Conservation (phyloP, 169 alveolate genomes). For the Eimeria maxima region DNA sequence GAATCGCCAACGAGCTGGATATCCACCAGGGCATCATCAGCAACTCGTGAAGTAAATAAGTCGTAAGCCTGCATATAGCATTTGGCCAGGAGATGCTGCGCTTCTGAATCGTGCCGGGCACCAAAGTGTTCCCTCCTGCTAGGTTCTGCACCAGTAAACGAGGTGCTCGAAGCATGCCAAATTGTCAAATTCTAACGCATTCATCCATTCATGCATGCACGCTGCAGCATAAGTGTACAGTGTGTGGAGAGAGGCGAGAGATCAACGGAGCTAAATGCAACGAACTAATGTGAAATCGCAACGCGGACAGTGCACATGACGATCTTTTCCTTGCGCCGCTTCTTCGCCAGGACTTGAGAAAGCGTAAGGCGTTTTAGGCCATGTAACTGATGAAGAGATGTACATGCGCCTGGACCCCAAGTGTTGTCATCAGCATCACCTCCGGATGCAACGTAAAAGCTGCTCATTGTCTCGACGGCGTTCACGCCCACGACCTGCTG, state of each 20-base stretch:
- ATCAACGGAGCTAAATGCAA: background rate
- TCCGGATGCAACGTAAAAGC: constrained; percentile 62
- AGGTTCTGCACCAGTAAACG: background rate
- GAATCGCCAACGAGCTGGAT: constrained; percentile 84
- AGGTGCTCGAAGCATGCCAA: background rate
- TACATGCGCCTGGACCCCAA: constrained; percentile 77
- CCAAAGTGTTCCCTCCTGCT: background rate
- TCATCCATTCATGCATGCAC: background rate
- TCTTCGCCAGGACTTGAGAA: constrained; percentile 27
- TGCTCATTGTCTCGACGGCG: constrained; percentile 49
- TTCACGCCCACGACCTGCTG: background rate
- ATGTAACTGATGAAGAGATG: constrained; percentile 58
- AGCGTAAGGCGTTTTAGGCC: constrained; percentile 67
- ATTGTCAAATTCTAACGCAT: background rate
- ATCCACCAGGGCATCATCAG: constrained; percentile 81
- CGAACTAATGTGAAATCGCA: background rate
- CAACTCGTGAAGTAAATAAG: constrained; percentile 53
- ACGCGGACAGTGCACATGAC: constrained; percentile 74
- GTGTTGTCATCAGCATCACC: constrained; percentile 48
- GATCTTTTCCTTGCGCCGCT: constrained; percentile 65
- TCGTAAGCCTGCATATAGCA: constrained; percentile 80
- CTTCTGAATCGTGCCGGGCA: background rate
- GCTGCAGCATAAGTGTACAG: background rate
- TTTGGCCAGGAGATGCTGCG: background rate
- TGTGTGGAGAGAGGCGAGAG: background rate